Percentiles rank a stretch among this genome's conserved stretches.
phyloP scores from a whole-genome alignment of 225 moss, liverwort and hornwort genomes.

The Sphagnum contortum region DNA sequence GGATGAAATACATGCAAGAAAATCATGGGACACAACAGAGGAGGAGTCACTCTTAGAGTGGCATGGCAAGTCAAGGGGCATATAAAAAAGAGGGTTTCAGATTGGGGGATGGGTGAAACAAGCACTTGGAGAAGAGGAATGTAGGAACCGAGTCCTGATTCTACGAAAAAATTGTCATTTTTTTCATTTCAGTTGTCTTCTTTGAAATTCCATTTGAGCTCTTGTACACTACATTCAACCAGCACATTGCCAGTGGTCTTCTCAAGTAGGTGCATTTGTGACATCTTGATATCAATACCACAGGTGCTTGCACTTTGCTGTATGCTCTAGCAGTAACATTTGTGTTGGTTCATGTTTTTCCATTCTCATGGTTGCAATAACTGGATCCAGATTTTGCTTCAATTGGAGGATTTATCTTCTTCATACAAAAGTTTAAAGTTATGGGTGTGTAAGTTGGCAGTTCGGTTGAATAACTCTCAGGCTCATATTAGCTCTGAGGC shows the following conservation, averaged over 20 bases:
- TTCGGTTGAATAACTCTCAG: slow-evolving; percentile 67
- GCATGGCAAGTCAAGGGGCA: slow-evolving; percentile 17
- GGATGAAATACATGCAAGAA: slow-evolving; percentile 42
- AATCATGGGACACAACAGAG: slow-evolving; percentile 35
- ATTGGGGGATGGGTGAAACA: slow-evolving; percentile 26
- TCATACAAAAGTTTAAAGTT: slow-evolving; percentile 66
- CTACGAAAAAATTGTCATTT: too few relatives aligned
- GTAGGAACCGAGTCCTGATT: slow-evolving; percentile 47
- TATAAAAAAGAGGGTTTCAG: slow-evolving; percentile 16
- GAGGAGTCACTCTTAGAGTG: slow-evolving; percentile 35
- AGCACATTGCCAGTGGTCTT: slow-evolving; percentile 8
- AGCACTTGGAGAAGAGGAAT: slow-evolving; percentile 59
- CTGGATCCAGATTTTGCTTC: slow-evolving; percentile 22
- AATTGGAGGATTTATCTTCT: slow-evolving; percentile 39
- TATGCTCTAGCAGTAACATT: too few relatives aligned
- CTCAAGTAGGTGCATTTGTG: slow-evolving; percentile 18
- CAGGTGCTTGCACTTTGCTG: too few relatives aligned
- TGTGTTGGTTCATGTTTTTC: too few relatives aligned
- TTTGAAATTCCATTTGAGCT: slow-evolving; percentile 81
- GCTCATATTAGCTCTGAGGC: slow-evolving; percentile 75
- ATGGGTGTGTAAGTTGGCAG: slow-evolving; percentile 65
- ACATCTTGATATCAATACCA: too few relatives aligned
- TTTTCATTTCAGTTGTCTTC: too few relatives aligned
- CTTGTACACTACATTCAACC: slow-evolving; percentile 35
- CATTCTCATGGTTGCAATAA: too few relatives aligned